Percentiles rank a stretch among this genome's conserved stretches.
phyloP scores from a whole-genome alignment of 257 asterid species.

The Avicennia marina region DNA sequence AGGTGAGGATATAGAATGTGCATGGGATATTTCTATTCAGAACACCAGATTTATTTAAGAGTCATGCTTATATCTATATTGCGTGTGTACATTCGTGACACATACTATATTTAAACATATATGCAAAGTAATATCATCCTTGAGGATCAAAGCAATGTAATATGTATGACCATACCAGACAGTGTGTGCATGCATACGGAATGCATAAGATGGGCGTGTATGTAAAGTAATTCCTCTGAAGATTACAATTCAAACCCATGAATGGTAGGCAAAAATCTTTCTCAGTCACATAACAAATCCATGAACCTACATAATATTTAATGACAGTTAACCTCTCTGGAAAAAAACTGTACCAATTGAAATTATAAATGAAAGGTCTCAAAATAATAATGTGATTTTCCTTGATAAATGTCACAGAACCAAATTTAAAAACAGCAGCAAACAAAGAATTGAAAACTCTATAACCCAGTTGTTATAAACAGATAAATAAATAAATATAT shows the following conservation, averaged over 20 bases:
- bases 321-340: neutral
- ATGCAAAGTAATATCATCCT: conserved; percentile 1
- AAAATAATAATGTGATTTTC: neutral
- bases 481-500: too few species aligned
- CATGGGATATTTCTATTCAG: too few species aligned
- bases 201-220: too few species aligned
- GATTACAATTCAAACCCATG: conserved; percentile 2
- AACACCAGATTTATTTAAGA: too few species aligned
- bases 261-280: neutral
- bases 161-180: neutral
- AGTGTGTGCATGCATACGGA: neutral
- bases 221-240: neutral
- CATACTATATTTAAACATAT: too few species aligned
- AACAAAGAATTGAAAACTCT: too few species aligned
- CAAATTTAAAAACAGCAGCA: too few species aligned
- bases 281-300: neutral
- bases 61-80: too few species aligned
- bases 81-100: too few species aligned
- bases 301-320: conserved; percentile 10
- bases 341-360: conserved; percentile 7
- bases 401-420: neutral
- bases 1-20: too few species aligned
- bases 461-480: too few species aligned
- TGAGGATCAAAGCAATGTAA: neutral
- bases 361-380: neutral